Conservation (phyloP, 2,329 filamentous ascomycete genomes). For the Drechslerella dactyloides region DNA sequence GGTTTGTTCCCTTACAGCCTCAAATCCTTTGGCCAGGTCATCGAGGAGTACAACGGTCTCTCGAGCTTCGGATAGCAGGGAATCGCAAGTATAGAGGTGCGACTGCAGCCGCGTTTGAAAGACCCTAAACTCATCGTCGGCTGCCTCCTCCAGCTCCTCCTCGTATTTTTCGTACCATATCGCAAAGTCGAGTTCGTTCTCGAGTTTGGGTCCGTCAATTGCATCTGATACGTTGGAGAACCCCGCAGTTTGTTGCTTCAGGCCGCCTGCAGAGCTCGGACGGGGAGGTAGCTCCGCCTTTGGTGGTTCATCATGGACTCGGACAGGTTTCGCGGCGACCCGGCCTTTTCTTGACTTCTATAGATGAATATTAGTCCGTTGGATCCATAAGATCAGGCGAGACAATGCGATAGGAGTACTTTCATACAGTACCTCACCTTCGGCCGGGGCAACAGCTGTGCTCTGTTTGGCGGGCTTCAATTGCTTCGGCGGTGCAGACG, state of each 20-base stretch:
- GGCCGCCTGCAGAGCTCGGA: slow-evolving; percentile 52
- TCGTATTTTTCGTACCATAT: slow-evolving; percentile 68
- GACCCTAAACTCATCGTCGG: slow-evolving; percentile 87
- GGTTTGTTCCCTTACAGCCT: slow-evolving; percentile 84
- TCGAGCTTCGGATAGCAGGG: slow-evolving; percentile 77
- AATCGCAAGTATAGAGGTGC: slow-evolving; percentile 70
- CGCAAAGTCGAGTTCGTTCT: slow-evolving; percentile 66
- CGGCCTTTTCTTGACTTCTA: slow-evolving; percentile 16
- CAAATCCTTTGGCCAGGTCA: slow-evolving; percentile 82
- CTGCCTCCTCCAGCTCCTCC: slow-evolving; percentile 75
- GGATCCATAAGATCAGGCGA: not conserved
- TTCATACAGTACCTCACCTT: slow-evolving; percentile 49
- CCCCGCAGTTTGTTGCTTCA: slow-evolving; percentile 22
- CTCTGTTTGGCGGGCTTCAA: slow-evolving; percentile 20
- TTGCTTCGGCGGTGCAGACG: slow-evolving; percentile 15
- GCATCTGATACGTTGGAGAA: slow-evolving; percentile 56
- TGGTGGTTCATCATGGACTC: slow-evolving; percentile 50
- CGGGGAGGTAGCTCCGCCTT: slow-evolving; percentile 52
- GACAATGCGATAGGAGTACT: slow-evolving; percentile 18
- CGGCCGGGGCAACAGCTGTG: slow-evolving; percentile 23
- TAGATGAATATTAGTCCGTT: slow-evolving; percentile 15
- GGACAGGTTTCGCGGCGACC: slow-evolving; percentile 15
- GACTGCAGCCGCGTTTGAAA: slow-evolving; percentile 71
- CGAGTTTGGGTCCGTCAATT: slow-evolving; percentile 25
- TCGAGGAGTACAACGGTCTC: slow-evolving; percentile 77